Base-by-base conservation (phyloP, 768 basidiomycete species). In the Hysterangium stoloniferum region DNA sequence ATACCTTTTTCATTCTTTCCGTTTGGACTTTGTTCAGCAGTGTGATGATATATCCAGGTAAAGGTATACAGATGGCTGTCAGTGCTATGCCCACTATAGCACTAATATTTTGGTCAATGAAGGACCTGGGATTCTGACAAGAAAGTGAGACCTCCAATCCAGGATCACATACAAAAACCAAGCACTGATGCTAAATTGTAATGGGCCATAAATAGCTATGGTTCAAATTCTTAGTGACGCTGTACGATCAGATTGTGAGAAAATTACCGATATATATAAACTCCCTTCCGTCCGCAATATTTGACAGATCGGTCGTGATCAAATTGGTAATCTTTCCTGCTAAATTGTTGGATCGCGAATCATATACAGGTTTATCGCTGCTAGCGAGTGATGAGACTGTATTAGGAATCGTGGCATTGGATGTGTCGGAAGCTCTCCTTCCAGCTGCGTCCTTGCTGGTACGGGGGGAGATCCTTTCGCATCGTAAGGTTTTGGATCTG, bases 271-370 rank as follows among this genome's bases (percentile, higher is more conserved):
- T 53, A 28, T 68, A 52, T 19, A 68, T 54, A 35, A 71, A 47
- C 52, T 69, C 65, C 19, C 67, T 44, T 46, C 62, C 68, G 20
- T 66, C 62, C 24, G 66, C 54, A 33, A 68, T 58, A 47, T 66
- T 61, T 19, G 64, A 65, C 13, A 71, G 59, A 53, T 71, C 70
- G 8, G 65, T 59, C 25, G 66, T 63, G 53, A 71, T 65, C 25
- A 46, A 56, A 22, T 68, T 69, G 49, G 65, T 69, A 59, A 71
- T 68, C 50, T 63, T 66, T 17, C 70, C 70, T 33, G 65, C 67
- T 15, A 68, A 43, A 34, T 62, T 59, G 9, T 19, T 29, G 28
- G 17, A 19, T 34, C 54, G 64, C 35, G 60, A 52, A 42, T 61
- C 56, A 58, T 54, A 38, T 46, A 52, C 17, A 32, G 33, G n/a